Percentiles rank a stretch among this genome's conserved stretches.
Conservation (phyloP, 1,284 basidiomycete species). For the Ceratobasidium sp. region DNA sequence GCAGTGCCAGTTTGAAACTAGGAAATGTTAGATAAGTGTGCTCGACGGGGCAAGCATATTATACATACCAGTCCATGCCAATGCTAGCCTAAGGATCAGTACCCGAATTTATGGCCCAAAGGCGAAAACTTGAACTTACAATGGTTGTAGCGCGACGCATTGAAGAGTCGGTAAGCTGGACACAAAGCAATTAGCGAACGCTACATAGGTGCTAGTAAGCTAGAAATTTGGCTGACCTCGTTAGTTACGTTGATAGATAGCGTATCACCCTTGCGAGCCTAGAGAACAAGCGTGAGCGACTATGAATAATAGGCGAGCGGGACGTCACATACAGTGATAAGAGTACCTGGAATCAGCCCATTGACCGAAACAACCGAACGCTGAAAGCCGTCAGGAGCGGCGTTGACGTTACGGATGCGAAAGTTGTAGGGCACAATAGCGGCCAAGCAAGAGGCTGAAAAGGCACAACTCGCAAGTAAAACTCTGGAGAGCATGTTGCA, state of each 20-base stretch:
- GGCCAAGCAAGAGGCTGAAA: slow-evolving; percentile 17
- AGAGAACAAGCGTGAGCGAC: no score
- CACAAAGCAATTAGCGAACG: no score
- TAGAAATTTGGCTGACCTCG: no score
- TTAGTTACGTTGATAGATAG: slow-evolving; percentile 36
- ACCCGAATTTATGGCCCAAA: no score
- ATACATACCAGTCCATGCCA: slow-evolving; percentile 46
- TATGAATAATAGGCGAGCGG: no score
- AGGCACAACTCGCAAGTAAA: slow-evolving; percentile 2
- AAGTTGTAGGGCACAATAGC: slow-evolving; percentile 27
- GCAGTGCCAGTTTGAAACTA: slow-evolving; percentile 42
- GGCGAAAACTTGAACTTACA: background rate
- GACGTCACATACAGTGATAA: slow-evolving; percentile 24
- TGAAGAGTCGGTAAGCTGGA: slow-evolving; percentile 15
- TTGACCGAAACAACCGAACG: slow-evolving; percentile 43
- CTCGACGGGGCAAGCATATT: no score
- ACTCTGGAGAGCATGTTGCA: slow-evolving; percentile 15
- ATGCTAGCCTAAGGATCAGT: slow-evolving; percentile 10
- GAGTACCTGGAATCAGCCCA: slow-evolving; percentile 23
- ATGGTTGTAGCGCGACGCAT: slow-evolving; percentile 45
- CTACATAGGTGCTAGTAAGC: no score
- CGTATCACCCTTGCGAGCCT: slow-evolving; percentile 40
- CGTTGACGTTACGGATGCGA: slow-evolving; percentile 37
- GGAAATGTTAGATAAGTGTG: no score
- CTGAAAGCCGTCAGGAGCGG: slow-evolving; percentile 32